phyloP scores from a whole-genome alignment of 306 rosid genomes.

The Cyamopsis tetragonoloba region DNA sequence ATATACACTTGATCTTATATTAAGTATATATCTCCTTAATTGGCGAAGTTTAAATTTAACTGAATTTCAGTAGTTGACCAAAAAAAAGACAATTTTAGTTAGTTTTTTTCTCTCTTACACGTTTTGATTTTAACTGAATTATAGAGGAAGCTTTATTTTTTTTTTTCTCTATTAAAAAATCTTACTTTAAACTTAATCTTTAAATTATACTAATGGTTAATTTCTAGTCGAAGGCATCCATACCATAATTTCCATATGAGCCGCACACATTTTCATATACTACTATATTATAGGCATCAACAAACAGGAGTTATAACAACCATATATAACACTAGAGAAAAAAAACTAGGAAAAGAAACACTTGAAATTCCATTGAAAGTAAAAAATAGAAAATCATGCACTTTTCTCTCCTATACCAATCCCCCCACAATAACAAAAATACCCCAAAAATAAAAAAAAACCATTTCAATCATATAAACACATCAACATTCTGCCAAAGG shows the following conservation, averaged over 20 bases:
- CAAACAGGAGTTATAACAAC: constrained; percentile 31
- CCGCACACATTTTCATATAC: constrained; percentile 28
- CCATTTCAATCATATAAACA: constrained; percentile 24
- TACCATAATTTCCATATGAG: neutral
- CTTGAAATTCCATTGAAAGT: constrained; percentile 47
- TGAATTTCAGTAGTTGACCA: neutral
- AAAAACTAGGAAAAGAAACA: constrained; percentile 30
- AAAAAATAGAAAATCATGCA: constrained; percentile 41
- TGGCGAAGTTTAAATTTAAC: neutral
- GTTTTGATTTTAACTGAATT: too few species aligned
- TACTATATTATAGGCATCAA: constrained; percentile 11
- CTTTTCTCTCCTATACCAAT: constrained; percentile 95
- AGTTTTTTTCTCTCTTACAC: neutral
- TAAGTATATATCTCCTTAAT: too few species aligned
- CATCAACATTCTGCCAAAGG: constrained; percentile 41
- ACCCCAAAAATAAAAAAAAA: neutral
- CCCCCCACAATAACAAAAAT: constrained; percentile 65
- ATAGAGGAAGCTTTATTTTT: too few species aligned
- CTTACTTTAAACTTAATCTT: too few species aligned
- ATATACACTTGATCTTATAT: neutral
- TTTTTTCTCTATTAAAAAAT: too few species aligned
- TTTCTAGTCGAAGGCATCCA: neutral
- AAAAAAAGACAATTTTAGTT: neutral
- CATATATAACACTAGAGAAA: constrained; percentile 22
- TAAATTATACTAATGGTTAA: too few species aligned